Percentiles rank a stretch among this genome's conserved stretches.
Evolutionary conservation across 345 rosid species (phyloP).

Genomic region (Jatropha curcas): DNA sequence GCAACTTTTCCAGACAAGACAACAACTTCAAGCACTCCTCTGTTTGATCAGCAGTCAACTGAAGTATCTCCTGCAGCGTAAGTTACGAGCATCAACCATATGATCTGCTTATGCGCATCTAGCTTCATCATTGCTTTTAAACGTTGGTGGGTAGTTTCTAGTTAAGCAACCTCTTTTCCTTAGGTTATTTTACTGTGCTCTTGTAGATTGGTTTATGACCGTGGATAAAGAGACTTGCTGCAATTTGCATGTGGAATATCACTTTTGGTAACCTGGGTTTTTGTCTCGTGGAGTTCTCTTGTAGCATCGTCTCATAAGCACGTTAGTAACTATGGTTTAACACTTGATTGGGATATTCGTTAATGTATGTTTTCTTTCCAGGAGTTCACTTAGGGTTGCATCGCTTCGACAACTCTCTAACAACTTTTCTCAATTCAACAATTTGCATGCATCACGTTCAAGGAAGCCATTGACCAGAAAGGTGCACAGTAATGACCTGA

Average conservation of each 20-base stretch:
- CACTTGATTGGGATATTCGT: not conserved
- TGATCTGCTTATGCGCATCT: not conserved
- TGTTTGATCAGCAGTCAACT: constrained; percentile 64
- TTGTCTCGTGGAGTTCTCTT: not conserved
- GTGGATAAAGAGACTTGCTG: not conserved
- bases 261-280: not conserved
- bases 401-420: constrained; percentile 82
- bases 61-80: constrained; percentile 71
- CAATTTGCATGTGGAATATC: not conserved
- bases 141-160: not conserved
- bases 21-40: constrained; percentile 57
- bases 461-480: constrained; percentile 81
- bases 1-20: constrained; percentile 71
- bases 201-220: not conserved
- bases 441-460: constrained; percentile 68
- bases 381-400: constrained; percentile 64
- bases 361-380: constrained; percentile 36
- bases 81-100: constrained; percentile 26
- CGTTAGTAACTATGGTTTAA: not conserved
- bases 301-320: not conserved
- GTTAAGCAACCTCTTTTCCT: not conserved
- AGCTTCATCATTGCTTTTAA: not conserved
- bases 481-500: constrained; percentile 40
- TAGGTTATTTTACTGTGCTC: not conserved
- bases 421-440: constrained; percentile 84